Evolutionary conservation across 768 basidiomycete species (phyloP).

Genomic region (Termitomyces titanicus): DNA sequence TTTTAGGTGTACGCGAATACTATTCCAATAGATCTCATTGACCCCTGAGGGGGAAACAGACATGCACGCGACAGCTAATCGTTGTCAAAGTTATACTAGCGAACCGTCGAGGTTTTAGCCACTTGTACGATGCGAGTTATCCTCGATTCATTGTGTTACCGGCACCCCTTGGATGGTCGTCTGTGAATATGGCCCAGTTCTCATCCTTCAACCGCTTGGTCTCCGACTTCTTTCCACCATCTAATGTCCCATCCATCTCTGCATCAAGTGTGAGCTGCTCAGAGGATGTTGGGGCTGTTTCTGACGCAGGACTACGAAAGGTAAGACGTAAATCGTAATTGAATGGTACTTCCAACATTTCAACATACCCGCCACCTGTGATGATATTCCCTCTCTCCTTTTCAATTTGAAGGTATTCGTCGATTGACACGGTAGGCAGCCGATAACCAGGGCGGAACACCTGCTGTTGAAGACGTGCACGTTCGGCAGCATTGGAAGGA

Average conservation of each 20-base stretch:
- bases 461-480: conserved; percentile 67
- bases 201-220: conserved; percentile 83
- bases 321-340: conserved; percentile 9
- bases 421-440: conserved; percentile 93
- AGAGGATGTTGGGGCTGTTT: conserved; percentile 62
- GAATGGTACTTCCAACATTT: not conserved
- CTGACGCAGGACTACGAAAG: conserved; percentile 56
- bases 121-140: conserved; percentile 31
- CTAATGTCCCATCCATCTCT: conserved; percentile 77
- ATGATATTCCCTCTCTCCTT: conserved; percentile 81
- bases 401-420: conserved; percentile 91
- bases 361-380: conserved; percentile 77
- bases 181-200: conserved; percentile 87
- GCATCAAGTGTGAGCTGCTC: conserved; percentile 78
- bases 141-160: conserved; percentile 98
- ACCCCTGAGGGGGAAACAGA: not conserved
- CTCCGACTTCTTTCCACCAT: conserved; percentile 68
- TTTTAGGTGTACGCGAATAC: conserved; percentile 20
- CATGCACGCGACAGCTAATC: not conserved
- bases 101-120: not conserved
- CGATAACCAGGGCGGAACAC: conserved; percentile 85
- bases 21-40: conserved; percentile 6
- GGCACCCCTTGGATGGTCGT: conserved; percentile 82
- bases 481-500: conserved; percentile 63
- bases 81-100: not conserved